Percentiles rank a stretch among this genome's conserved stretches.
Evolutionary conservation across 106 monocot genomes (phyloP).

Genomic region (Hemerocallis citrina): DNA sequence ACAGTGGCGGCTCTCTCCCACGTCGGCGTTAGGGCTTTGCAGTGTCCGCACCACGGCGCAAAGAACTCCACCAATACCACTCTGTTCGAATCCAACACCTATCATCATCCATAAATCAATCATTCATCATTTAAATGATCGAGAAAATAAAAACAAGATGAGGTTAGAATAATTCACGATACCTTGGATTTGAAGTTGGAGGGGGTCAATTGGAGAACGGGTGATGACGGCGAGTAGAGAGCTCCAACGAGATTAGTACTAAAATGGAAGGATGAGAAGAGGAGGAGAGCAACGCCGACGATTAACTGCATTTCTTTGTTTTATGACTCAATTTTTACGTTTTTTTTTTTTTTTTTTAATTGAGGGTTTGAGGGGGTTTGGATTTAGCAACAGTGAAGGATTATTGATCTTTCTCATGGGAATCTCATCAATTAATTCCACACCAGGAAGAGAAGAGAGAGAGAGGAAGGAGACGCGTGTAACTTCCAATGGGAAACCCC

Average conservation of each 20-base stretch:
- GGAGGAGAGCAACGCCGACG: not conserved
- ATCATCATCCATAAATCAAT: not conserved
- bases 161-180: not conserved
- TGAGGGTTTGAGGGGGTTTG: not conserved
- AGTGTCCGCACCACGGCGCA: conserved; percentile 99
- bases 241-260: conserved; percentile 25
- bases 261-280: conserved; percentile 12
- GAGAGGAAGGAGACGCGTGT: not conserved
- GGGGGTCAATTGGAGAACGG: conserved; percentile 83
- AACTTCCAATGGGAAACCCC: not conserved
- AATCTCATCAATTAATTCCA: too few species aligned
- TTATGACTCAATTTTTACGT: not conserved
- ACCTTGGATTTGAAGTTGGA: conserved; percentile 99
- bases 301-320: not conserved
- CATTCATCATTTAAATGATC: not conserved
- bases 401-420: not conserved
- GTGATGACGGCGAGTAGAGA: conserved; percentile 83
- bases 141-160: not conserved
- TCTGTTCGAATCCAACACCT: conserved; percentile 52
- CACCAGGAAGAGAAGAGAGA: too few species aligned
- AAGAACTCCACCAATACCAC: conserved; percentile 97
- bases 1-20: conserved; percentile 93
- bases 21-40: conserved; percentile 68
- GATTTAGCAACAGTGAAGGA: too few species aligned
- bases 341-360: not conserved